A percentile compares a stretch with the other conserved stretches of the same genome.
These are phyloP conservation scores for Argentina anserina DNA, from an alignment of 306 rosid species.

Conservation along the genomic window DNA sequence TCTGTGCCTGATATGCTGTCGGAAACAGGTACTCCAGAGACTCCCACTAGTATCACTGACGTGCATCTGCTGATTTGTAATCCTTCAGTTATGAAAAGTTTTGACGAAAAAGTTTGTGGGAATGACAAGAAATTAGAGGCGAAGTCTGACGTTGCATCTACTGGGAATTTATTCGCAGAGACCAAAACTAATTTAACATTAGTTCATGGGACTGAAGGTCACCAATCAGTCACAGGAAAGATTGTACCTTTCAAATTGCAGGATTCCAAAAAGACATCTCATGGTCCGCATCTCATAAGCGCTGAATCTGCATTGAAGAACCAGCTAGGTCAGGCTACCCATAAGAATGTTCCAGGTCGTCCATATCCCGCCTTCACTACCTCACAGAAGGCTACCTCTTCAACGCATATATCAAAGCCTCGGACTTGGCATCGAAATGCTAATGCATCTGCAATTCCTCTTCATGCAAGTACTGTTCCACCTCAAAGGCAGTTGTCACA, in stretches of 20 bases:
- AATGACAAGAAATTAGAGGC: constrained; percentile 30
- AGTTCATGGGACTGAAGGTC: constrained; percentile 30
- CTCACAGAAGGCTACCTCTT: constrained; percentile 43
- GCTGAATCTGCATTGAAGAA: constrained; percentile 42
- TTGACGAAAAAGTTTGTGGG: constrained; percentile 33
- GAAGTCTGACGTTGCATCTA: constrained; percentile 32
- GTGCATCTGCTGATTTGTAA: constrained; percentile 22
- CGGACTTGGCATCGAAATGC: constrained; percentile 69
- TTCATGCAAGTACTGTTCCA: constrained; percentile 40
- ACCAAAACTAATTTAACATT: constrained; percentile 22
- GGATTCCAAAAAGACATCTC: constrained; percentile 39
- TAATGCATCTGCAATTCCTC: constrained; percentile 32
- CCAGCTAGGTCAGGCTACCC: constrained; percentile 33
- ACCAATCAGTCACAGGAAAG: constrained; percentile 35
- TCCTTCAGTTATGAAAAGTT: constrained; percentile 21
- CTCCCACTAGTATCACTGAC: constrained; percentile 34
- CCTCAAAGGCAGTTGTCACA: constrained; percentile 44
- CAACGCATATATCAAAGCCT: constrained; percentile 44
- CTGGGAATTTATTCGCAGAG: constrained; percentile 28
- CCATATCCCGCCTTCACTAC: constrained; percentile 30
- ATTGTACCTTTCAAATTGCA: constrained; percentile 36
- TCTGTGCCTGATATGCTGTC: constrained; percentile 32
- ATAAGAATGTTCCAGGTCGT: constrained; percentile 29
- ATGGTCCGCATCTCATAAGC: constrained; percentile 24
- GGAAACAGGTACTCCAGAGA: constrained; percentile 41